Percentiles rank a stretch among this genome's conserved stretches.
phyloP scores from a whole-genome alignment of 2,329 filamentous ascomycete genomes.

The Colletotrichum sublineola region DNA sequence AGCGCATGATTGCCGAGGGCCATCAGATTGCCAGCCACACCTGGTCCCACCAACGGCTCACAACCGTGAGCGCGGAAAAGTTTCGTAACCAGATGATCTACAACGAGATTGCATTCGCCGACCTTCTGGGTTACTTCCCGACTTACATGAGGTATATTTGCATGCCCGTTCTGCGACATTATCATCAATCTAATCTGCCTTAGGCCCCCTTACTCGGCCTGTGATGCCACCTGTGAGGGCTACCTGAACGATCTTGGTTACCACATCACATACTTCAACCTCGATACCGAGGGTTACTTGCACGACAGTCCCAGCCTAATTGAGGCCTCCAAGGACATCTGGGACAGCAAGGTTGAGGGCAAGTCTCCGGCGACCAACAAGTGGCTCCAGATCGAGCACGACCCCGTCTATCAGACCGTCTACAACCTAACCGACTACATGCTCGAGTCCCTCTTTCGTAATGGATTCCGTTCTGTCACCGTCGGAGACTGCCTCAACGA shows the following conservation, averaged over 20 bases:
- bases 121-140: constrained; percentile 67
- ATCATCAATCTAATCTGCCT: constrained; percentile 3
- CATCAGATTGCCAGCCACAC: constrained; percentile 74
- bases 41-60: constrained; percentile 59
- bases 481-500: constrained; percentile 69
- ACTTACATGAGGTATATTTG: constrained; percentile 61
- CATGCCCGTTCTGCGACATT: not conserved
- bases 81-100: constrained; percentile 63
- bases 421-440: constrained; percentile 56
- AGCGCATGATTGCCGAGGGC: constrained; percentile 64
- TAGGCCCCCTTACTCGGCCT: constrained; percentile 59
- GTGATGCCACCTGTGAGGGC: constrained; percentile 45
- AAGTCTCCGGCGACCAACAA: constrained; percentile 47
- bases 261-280: constrained; percentile 53
- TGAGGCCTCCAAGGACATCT: constrained; percentile 53
- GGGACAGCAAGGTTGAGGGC: constrained; percentile 51
- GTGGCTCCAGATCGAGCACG: constrained; percentile 52
- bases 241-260: constrained; percentile 50
- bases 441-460: constrained; percentile 52
- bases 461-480: constrained; percentile 59
- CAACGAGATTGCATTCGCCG: constrained; percentile 68
- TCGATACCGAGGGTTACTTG: constrained; percentile 54
- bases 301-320: constrained; percentile 50
- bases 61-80: constrained; percentile 37
- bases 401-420: constrained; percentile 57